These are phyloP conservation scores for Debaryomyces maramus DNA, from an alignment of 805 yeast genomes.

Conservation along the genomic window DNA sequence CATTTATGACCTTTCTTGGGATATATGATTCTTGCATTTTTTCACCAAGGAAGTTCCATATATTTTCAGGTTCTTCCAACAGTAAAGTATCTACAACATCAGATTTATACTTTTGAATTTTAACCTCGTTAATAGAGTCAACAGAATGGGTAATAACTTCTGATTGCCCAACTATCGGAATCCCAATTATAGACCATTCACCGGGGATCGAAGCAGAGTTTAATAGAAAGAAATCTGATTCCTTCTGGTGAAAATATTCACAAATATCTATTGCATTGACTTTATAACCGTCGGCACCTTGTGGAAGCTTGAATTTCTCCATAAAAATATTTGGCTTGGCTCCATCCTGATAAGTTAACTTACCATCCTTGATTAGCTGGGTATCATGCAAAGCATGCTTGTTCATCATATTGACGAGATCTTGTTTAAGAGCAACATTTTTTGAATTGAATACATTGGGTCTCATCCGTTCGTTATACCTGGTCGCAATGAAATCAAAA, in stretches of 20 bases:
- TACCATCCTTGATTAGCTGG: conserved; percentile 14
- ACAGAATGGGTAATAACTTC: conserved; percentile 63
- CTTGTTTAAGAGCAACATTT: not conserved
- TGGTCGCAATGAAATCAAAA: conserved; percentile 54
- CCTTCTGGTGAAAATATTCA: conserved; percentile 36
- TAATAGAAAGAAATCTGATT: conserved; percentile 56
- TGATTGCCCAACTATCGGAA: conserved; percentile 50
- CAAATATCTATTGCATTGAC: conserved; percentile 50
- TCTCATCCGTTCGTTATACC: conserved; percentile 24
- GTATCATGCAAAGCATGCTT: conserved; percentile 23
- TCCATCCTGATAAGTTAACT: conserved; percentile 7
- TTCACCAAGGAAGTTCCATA: conserved; percentile 55
- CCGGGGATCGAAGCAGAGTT: conserved; percentile 87
- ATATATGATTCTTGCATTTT: conserved; percentile 44
- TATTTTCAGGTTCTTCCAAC: conserved; percentile 18
- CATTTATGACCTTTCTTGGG: conserved; percentile 27
- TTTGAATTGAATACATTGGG: not conserved
- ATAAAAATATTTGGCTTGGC: conserved; percentile 11
- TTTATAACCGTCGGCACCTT: conserved; percentile 1
- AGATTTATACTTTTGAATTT: conserved; percentile 27
- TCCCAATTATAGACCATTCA: conserved; percentile 81
- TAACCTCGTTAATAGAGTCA: conserved; percentile 31
- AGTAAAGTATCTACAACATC: conserved; percentile 6
- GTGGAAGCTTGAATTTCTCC: conserved; percentile 10
- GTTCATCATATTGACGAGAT: conserved; percentile 7